Evolutionary conservation across 805 yeast genomes (phyloP).

Genomic region (Yarrowia deformans): DNA sequence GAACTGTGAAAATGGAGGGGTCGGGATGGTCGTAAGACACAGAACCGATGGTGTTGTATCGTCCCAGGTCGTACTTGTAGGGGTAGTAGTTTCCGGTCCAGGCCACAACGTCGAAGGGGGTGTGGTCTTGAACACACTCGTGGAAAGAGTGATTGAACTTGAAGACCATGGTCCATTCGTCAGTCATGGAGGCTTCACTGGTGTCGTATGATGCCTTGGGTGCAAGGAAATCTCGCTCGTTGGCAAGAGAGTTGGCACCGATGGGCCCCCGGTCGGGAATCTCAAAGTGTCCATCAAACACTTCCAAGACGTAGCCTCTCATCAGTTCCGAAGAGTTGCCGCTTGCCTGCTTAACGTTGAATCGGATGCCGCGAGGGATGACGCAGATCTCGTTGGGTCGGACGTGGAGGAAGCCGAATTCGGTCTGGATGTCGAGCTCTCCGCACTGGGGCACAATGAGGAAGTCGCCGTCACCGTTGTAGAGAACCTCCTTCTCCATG

Average conservation of each 20-base stretch:
- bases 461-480: slow-evolving; percentile 47
- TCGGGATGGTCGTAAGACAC: slow-evolving; percentile 48
- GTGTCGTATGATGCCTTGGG: slow-evolving; percentile 46
- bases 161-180: slow-evolving; percentile 37
- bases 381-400: slow-evolving; percentile 46
- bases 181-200: slow-evolving; percentile 7
- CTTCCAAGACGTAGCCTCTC: slow-evolving; percentile 47
- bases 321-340: slow-evolving; percentile 39
- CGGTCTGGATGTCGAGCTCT: slow-evolving; percentile 46
- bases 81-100: slow-evolving; percentile 49
- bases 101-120: slow-evolving; percentile 48
- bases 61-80: slow-evolving; percentile 47
- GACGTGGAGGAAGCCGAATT: slow-evolving; percentile 46
- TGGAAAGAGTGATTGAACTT: slow-evolving; percentile 42
- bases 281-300: slow-evolving; percentile 46
- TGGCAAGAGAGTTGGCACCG: slow-evolving; percentile 48
- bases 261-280: slow-evolving; percentile 49
- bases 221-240: slow-evolving; percentile 46
- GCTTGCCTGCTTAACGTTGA: slow-evolving; percentile 42
- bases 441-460: slow-evolving; percentile 47
- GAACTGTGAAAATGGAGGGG: slow-evolving; percentile 47
- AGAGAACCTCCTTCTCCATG: slow-evolving; percentile 46
- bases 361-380: slow-evolving; percentile 47
- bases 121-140: slow-evolving; percentile 43
- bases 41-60: slow-evolving; percentile 47